Evolutionary conservation across 345 rosid species (phyloP).

Genomic region (Ceriops zippeliana): DNA sequence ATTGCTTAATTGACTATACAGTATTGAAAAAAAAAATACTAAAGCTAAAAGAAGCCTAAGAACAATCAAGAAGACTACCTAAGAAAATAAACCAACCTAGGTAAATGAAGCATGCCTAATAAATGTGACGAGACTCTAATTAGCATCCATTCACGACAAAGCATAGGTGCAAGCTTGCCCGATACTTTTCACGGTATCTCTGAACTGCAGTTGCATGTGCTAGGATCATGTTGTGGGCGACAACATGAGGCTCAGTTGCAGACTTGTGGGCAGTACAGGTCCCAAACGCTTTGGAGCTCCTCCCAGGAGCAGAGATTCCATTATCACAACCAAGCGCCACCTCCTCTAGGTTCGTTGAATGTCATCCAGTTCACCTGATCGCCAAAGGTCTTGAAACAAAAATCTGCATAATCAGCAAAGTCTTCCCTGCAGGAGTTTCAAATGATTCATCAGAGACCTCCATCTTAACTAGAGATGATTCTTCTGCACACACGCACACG

Average conservation of each 20-base stretch:
- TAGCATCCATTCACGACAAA: not conserved
- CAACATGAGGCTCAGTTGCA: conserved; percentile 86
- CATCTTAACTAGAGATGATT: too few relatives aligned
- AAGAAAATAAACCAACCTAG: too few relatives aligned
- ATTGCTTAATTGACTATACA: too few relatives aligned
- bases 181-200: conserved; percentile 76
- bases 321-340: conserved; percentile 88
- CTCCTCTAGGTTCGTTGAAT: conserved; percentile 80
- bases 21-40: too few relatives aligned
- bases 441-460: not conserved
- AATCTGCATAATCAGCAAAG: conserved; percentile 85
- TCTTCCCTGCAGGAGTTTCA: conserved; percentile 52
- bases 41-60: too few relatives aligned
- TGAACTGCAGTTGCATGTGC: conserved; percentile 81
- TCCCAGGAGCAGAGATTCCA: conserved; percentile 75
- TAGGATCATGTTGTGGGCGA: conserved; percentile 74
- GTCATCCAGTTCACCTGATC: conserved; percentile 97
- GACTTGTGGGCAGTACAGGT: conserved; percentile 79
- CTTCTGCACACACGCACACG: too few relatives aligned
- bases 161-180: conserved; percentile 24
- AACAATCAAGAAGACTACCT: too few relatives aligned
- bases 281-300: conserved; percentile 84
- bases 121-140: not conserved
- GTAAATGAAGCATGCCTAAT: not conserved
- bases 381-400: conserved; percentile 79